Base-by-base conservation (phyloP, 192 early-diverging fungal genomes). In the Coemansia sp. region DNA sequence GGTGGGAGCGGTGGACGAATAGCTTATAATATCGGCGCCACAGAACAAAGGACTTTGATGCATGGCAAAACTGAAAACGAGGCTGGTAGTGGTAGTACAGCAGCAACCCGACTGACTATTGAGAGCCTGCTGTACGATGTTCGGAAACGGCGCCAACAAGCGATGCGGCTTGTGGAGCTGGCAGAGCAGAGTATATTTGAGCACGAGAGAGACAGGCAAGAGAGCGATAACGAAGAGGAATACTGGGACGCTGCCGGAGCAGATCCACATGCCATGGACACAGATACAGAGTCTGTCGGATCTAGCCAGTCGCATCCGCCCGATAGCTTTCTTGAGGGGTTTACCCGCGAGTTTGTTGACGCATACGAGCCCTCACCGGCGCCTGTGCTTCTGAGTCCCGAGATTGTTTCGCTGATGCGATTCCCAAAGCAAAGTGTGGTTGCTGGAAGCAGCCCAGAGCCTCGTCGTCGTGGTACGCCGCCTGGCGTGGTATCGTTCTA, bases 291-390 rank as follows among this genome's bases (percentile, higher is more conserved):
- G 49, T 52, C 49, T 9, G 8, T 25, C 20, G 49, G 10, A 9
- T 25, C 49, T 9, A 14, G 23, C 22, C 23, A 22, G 49, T 52
- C 22, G 9, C 65, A 60, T 50, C 75, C 75, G 23, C 69, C 75
- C 3, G 62, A 48, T 6, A 74, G 72, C 59, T 71, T 80, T 56
- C 60, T 80, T 20, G 77, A 71, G 22, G 77, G 49, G 22, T 80
- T 71, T 62, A 74, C 77, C 2, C 68, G 62, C 0, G 59, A 67
- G 20, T 74, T 80, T 67, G 66, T 80, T 15, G 73, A 80, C n/a
- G 40, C 40, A 4, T 74, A 74, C 56, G 29, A 62, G 41, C 65
- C 66, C n/a, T 49, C 60, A 6, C 50, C 38, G 15, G 49, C 22
- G 9, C 22, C 49, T 7, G 23, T 52, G 56, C 20, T 6, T 2